Conservation (phyloP, 2,329 filamentous ascomycete genomes). For the Sclerotinia nivalis region DNA sequence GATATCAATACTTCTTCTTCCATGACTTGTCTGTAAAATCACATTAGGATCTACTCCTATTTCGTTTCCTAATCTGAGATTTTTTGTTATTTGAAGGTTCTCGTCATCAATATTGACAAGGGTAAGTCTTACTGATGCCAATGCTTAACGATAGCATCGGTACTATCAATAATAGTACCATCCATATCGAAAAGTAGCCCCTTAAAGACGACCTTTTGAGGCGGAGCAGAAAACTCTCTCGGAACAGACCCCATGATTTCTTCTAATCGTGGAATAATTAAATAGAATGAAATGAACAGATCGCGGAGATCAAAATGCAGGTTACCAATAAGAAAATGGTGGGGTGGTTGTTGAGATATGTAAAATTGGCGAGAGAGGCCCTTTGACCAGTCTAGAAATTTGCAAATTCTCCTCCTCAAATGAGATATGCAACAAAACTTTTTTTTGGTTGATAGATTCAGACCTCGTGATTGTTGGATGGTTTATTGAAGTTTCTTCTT, state of each 20-base stretch:
- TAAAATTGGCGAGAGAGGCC: conserved; percentile 23
- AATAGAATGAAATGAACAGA: not conserved
- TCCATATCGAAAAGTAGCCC: conserved; percentile 63
- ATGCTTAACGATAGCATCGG: conserved; percentile 72
- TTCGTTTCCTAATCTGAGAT: conserved; percentile 71
- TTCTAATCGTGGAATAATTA: not conserved
- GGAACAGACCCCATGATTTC: conserved; percentile 34
- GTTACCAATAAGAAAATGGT: conserved; percentile 32
- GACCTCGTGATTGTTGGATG: conserved; percentile 13
- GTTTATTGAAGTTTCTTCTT: not conserved
- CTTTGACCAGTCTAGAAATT: conserved; percentile 5
- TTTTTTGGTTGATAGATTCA: conserved; percentile 20
- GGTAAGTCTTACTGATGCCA: conserved; percentile 56
- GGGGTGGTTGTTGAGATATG: conserved; percentile 34
- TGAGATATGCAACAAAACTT: conserved; percentile 27
- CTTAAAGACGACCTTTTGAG: conserved; percentile 34
- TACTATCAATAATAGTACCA: conserved; percentile 81
- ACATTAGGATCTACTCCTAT: conserved; percentile 81
- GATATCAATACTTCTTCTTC: conserved; percentile 83
- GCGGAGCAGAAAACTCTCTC: conserved; percentile 30
- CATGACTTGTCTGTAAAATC: conserved; percentile 90
- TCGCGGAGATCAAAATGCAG: conserved; percentile 24
- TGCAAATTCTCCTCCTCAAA: conserved; percentile 19
- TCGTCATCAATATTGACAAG: not conserved
- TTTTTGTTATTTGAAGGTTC: not conserved